phyloP scores from a whole-genome alignment of 2,329 filamentous ascomycete species.

The Fusarium poae region DNA sequence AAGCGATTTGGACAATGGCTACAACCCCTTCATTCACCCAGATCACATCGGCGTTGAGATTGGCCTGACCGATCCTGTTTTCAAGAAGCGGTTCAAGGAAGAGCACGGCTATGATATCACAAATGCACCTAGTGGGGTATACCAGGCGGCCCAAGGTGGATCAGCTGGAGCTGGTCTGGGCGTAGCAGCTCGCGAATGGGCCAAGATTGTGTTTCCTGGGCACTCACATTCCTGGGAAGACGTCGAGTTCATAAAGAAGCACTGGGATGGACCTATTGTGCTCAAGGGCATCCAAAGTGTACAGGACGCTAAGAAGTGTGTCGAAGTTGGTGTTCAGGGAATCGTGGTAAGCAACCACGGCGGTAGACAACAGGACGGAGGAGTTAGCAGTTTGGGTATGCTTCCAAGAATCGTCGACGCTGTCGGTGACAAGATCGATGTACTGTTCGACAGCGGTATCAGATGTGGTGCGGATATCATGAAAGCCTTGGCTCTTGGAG shows the following conservation, averaged over 20 bases:
- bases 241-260: constrained; percentile 26
- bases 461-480: constrained; percentile 27
- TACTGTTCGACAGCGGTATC: constrained; percentile 22
- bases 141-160: constrained; percentile 29
- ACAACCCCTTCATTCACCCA: constrained; percentile 36
- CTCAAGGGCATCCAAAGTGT: constrained; percentile 35
- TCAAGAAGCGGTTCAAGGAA: constrained; percentile 28
- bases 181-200: constrained; percentile 29
- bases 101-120: constrained; percentile 32
- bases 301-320: constrained; percentile 24
- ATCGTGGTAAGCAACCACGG: constrained; percentile 38
- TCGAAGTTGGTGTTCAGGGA: constrained; percentile 28
- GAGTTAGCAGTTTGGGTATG: constrained; percentile 34
- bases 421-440: constrained; percentile 11
- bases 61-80: constrained; percentile 33
- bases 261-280: constrained; percentile 32
- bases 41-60: constrained; percentile 37
- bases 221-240: constrained; percentile 36
- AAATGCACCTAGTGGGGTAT: constrained; percentile 14
- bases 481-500: constrained; percentile 15
- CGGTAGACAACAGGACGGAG: constrained; percentile 30
- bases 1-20: constrained; percentile 28
- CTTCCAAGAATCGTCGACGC: constrained; percentile 20
- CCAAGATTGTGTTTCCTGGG: constrained; percentile 35
- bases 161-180: constrained; percentile 25